phyloP scores from a whole-genome alignment of 176 grass and related monocot genomes.

The Cocos nucifera region DNA sequence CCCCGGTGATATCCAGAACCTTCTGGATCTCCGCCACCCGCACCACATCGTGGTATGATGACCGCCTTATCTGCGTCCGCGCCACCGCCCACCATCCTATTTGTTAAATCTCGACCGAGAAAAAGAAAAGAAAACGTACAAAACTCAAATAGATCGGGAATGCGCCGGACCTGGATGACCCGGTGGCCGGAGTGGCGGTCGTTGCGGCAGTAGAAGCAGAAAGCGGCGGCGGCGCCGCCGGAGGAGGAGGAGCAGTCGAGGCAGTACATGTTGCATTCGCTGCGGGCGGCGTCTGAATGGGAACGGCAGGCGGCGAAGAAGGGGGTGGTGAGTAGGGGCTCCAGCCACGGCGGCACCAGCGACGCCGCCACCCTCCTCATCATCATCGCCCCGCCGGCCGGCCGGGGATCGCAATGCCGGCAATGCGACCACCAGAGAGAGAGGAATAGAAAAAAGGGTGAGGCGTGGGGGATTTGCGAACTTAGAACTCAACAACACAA shows the following conservation, averaged over 20 bases:
- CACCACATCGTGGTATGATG: constrained; percentile 77
- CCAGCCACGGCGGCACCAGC: constrained; percentile 50
- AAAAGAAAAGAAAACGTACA: too few relatives aligned
- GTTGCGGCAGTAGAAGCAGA: constrained; percentile 77
- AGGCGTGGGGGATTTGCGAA: background rate
- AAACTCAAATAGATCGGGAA: too few relatives aligned
- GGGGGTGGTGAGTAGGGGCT: constrained; percentile 44
- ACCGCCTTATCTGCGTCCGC: constrained; percentile 47
- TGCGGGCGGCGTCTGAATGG: constrained; percentile 48
- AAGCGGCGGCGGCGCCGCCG: constrained; percentile 12
- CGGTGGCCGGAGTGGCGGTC: constrained; percentile 49
- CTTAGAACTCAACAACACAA: constrained; percentile 5
- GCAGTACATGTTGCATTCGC: constrained; percentile 88
- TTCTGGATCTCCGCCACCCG: constrained; percentile 60
- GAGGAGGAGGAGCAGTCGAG: constrained; percentile 47
- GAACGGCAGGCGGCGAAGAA: constrained; percentile 57
- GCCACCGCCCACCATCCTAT: background rate
- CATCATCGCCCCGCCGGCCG: constrained; percentile 24
- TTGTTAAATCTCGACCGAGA: too few relatives aligned
- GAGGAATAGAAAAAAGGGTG: background rate
- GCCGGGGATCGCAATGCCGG: background rate
- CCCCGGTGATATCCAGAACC: constrained; percentile 59
- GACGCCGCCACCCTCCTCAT: constrained; percentile 42
- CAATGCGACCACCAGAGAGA: background rate
- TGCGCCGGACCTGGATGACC: constrained; percentile 52